A percentile compares a stretch with the other conserved stretches of the same genome.
These are phyloP conservation scores for Guyanaporus albipodus DNA, from an alignment of 768 basidiomycete genomes.

Conservation along the genomic window DNA sequence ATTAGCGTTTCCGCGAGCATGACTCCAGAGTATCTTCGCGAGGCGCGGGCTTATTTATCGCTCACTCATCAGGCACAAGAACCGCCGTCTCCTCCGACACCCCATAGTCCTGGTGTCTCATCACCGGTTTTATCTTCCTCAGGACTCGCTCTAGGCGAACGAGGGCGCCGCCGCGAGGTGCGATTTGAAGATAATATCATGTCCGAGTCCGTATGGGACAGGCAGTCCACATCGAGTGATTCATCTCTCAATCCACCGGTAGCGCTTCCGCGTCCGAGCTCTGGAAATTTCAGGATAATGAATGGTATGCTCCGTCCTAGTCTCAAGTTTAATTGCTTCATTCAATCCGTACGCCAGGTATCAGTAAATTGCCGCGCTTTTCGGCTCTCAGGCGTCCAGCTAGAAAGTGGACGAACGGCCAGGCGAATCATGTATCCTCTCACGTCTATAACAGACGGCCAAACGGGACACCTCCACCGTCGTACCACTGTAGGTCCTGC, in stretches of 20 bases:
- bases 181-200: slow-evolving; percentile 34
- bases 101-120: slow-evolving; percentile 21
- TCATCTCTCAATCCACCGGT: slow-evolving; percentile 26
- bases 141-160: slow-evolving; percentile 26
- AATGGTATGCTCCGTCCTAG: slow-evolving; percentile 17
- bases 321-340: neutral
- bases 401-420: slow-evolving; percentile 15
- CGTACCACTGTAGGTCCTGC: slow-evolving; percentile 49
- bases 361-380: slow-evolving; percentile 31
- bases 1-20: slow-evolving; percentile 29
- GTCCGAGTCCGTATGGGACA: slow-evolving; percentile 28
- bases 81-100: slow-evolving; percentile 6
- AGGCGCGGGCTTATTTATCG: slow-evolving; percentile 32
- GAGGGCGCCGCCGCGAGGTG: slow-evolving; percentile 31
- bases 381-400: slow-evolving; percentile 24
- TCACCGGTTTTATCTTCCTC: slow-evolving; percentile 31
- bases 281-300: slow-evolving; percentile 8
- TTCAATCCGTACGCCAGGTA: slow-evolving; percentile 12
- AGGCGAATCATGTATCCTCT: slow-evolving; percentile 3
- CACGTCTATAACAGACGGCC: slow-evolving; percentile 8
- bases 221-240: slow-evolving; percentile 29
- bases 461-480: slow-evolving; percentile 8
- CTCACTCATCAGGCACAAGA: slow-evolving; percentile 23
- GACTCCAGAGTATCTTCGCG: slow-evolving; percentile 32
- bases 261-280: slow-evolving; percentile 11